Percentiles rank a stretch among this genome's conserved stretches.
phyloP scores from a whole-genome alignment of 257 asterid genomes.

The Cruciata laevipes region DNA sequence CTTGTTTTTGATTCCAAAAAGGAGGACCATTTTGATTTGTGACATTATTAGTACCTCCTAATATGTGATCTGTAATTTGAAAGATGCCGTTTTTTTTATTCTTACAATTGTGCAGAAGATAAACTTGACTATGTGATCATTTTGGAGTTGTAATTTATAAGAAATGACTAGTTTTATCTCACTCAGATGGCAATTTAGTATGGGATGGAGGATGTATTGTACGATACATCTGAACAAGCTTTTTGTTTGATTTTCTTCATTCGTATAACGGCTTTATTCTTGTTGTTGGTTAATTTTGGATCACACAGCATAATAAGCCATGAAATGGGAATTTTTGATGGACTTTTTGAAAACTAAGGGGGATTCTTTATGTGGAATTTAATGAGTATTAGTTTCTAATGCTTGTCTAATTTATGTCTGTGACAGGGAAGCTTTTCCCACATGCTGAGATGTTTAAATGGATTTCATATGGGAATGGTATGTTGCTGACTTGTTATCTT shows the following conservation, averaged over 20 bases:
- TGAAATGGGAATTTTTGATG: background rate
- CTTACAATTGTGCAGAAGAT: background rate
- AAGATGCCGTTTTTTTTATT: no score
- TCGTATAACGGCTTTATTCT: background rate
- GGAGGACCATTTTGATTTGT: background rate
- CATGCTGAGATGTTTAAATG: constrained; percentile 71
- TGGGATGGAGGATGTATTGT: background rate
- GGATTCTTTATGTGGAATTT: no score
- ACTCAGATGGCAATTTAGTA: background rate
- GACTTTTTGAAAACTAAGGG: no score
- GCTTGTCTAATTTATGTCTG: constrained; percentile 11
- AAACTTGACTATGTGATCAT: background rate
- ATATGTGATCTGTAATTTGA: no score
- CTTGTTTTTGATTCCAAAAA: background rate
- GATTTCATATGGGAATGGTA: constrained; percentile 93
- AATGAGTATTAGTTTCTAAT: background rate
- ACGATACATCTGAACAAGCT: background rate
- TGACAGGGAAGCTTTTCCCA: constrained; percentile 80
- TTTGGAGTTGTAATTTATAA: background rate
- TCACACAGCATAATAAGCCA: background rate
- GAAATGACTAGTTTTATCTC: background rate
- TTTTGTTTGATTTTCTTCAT: background rate
- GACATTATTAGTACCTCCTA: no score
- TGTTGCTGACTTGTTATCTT: constrained; percentile 11
- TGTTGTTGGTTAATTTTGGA: background rate